These are phyloP conservation scores for Protomyces macrosporus DNA, from an alignment of 1,139 yeast genomes.

Conservation along the genomic window DNA sequence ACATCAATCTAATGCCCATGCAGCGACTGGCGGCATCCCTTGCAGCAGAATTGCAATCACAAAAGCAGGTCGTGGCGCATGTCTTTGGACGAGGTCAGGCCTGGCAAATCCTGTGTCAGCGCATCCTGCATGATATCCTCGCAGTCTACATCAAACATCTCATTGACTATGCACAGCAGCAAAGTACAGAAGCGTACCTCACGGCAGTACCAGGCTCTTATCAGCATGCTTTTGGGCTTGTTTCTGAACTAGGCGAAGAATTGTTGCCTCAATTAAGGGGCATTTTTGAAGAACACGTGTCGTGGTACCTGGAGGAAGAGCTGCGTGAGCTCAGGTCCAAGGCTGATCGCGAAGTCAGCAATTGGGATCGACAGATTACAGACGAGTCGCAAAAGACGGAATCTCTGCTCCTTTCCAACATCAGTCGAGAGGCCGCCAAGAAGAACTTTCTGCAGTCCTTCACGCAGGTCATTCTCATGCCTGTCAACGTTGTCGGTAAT, in stretches of 20 bases:
- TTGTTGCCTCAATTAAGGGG: constrained; percentile 1
- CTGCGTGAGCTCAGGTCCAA: constrained; percentile 38
- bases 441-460: constrained; percentile 52
- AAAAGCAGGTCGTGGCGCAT: constrained; percentile 41
- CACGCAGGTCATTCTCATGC: constrained; percentile 44
- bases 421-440: constrained; percentile 43
- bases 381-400: constrained; percentile 37
- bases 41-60: constrained; percentile 40
- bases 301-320: constrained; percentile 44
- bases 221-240: constrained; percentile 17
- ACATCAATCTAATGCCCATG: constrained; percentile 38
- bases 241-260: constrained; percentile 1
- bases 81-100: constrained; percentile 38
- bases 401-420: constrained; percentile 44
- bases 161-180: constrained; percentile 35
- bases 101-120: constrained; percentile 37
- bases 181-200: constrained; percentile 34
- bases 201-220: constrained; percentile 29
- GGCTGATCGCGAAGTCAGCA: constrained; percentile 37
- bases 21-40: constrained; percentile 37
- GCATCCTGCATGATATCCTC: constrained; percentile 41
- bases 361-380: constrained; percentile 37
- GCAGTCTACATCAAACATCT: constrained; percentile 37
- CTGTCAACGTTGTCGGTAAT: constrained; percentile 34
- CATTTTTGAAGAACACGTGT: constrained; percentile 45